Base-by-base conservation (phyloP, 139 green algal species). In the Chlamydomonas asymmetrica region DNA sequence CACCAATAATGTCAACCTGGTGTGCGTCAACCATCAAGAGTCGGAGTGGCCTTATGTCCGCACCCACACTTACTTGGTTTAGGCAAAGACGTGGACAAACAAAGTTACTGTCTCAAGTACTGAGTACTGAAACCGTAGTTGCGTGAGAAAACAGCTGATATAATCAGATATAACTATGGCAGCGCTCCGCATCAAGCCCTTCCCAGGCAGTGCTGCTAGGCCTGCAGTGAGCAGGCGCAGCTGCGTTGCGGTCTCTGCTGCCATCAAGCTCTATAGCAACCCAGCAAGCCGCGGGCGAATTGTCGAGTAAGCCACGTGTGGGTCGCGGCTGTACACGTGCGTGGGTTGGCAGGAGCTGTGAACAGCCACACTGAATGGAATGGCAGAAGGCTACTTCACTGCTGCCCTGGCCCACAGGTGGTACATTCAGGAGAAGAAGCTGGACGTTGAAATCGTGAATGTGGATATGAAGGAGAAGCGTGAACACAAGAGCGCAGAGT, bases 401-500 rank as follows among this genome's bases (percentile, higher is more conserved):
- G 57, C 57, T 34, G 48, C 20, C 48, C 18, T 20, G 18, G 18
- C 48, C 48, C 48, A 16, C 48, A 16, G 25, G 40, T 79, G 81
- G 81, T 86, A 86, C 31, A 1, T 81, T 5, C 40, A 81, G 31
- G 81, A 86, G 76, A 32, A 62, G 25, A 65, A 69, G 38, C 52
- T 25, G 4, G 76, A 86, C n/a, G 69, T 86, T 3, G 62, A 79
- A 34, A 22, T 78, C 8, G 43, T 71, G 4, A 82, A 82, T 50
- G 16, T 86, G 34, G 80, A 86, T 41, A 66, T 86, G 38, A 66
- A 78, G 34, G 80, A 78, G 31, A 80, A 78, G 75, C 50, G 66
- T 18, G 69, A 86, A 66, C 81, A 83, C 66, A 86, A 82, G 71
- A 39, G 23, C 5, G 59, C 66, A 0, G 54, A 60, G 35, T 86